Evolutionary conservation across 257 asterid genomes (phyloP), one percentile per base, ranked within the genome.

Genomic region (Fraxinus anomala): DNA sequence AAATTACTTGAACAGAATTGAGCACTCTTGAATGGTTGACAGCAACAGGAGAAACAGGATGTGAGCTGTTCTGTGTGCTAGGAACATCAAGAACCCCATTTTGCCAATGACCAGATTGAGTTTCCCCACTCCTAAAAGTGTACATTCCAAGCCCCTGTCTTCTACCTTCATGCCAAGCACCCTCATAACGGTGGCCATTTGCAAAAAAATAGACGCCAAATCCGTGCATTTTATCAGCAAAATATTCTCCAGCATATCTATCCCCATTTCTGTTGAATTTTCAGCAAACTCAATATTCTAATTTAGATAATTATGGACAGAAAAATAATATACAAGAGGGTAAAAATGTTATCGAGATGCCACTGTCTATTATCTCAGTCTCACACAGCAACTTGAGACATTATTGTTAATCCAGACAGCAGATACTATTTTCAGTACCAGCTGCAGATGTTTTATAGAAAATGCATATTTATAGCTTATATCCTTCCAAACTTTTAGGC

Each of bases 101-200:
- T 86, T 91, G 92, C 98, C 98, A 93, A 82, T 93, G 94, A 34
- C 97, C 98, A 1, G 96, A 83, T 75, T 93, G 96, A 37, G 94
- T 88, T 86, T 91, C 97, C 3, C 94, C 96, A 34, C 84, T 91
- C 80, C 96, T 89, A 75, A 91, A 93, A 76, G 94, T 89, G 83
- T 93, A 93, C 92, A 90, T 90, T 23, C 98, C 98, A 12, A 90
- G 91, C 7, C 97, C 98, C 79, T 93, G 98, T 70, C 98, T 89
- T 83, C 85, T 88, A 76, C 98, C 97, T 81, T 93, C 98, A 40
- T 91, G 98, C 98, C 98, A 93, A 72, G 97, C 93, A 83, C 98
- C 98, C 82, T 93, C 98, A 31, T 93, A 93, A 0, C 89, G 84
- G 73, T 93, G 98, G n/a, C 94, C 96, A 70, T 91, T 91, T 16